Evolutionary conservation across 345 rosid genomes (phyloP), one percentile per base, ranked within the genome.

Genomic region (Noccaea bulbosa): DNA sequence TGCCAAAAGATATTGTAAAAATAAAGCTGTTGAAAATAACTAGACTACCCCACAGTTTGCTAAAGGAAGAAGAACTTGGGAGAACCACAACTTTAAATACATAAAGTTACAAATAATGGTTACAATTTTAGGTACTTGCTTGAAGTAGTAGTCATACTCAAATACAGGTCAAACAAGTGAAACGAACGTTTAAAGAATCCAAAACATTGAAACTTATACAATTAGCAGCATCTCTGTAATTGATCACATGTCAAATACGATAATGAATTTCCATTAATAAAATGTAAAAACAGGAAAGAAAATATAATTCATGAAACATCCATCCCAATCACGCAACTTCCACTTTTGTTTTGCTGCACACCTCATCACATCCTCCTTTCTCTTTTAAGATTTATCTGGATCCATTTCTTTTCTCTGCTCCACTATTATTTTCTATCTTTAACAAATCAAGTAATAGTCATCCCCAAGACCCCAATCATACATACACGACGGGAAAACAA

Each of bases 271-370:
- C 3, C 30, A 52, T 34, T n/a, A n/a, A 27, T n/a, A 35, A 41
- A 46, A 35, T 53, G 62, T 24, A 33, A 41, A 53, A 33, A 24
- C 27, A 24, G 27, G 2, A 65, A 65, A 56, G 17, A 56, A 37
- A 44, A 41, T 63, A 45, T 65, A 38, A 9, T 58, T 48, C 53
- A 33, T 49, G 71, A 55, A 11, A 72, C 45, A 73, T 56, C 38
- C 61, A 73, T 65, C 22, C 4, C 61, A 73, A 58, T 73, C 67
- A 73, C 46, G 46, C 46, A 57, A 66, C 54, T 73, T 56, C 67
- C 33, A 33, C 53, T 65, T 66, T 73, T 66, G 77, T 66, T 56
- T 49, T 57, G 77, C 14, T 58, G 67, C 67, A 51, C 37, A 49
- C 39, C 67, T 73, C 14, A 49, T 24, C 27, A 24, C 27, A 24